Conservation (phyloP, 2,329 filamentous ascomycete genomes). For the Arthrobotrys conoides region DNA sequence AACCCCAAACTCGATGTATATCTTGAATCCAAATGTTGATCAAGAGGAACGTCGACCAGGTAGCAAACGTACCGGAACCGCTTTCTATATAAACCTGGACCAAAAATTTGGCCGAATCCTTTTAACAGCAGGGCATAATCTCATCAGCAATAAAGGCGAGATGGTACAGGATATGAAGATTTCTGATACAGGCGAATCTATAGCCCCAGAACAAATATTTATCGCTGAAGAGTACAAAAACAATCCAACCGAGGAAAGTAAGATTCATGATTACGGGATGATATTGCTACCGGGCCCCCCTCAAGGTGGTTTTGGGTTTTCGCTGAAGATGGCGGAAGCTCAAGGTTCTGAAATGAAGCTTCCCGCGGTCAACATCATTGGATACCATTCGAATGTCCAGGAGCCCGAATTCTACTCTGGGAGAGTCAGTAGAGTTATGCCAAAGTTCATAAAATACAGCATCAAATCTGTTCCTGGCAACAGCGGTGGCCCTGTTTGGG, state of each 20-base stretch:
- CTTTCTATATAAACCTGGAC: constrained; percentile 15
- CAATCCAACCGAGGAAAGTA: not conserved
- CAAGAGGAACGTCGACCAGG: not conserved
- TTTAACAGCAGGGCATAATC: not conserved
- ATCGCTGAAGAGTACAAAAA: not conserved
- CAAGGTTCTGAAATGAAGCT: not conserved
- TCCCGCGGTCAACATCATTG: not conserved
- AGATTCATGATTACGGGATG: constrained; percentile 8
- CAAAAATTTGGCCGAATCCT: constrained; percentile 2
- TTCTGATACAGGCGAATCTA: too few species aligned
- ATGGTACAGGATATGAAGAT: constrained; percentile 1
- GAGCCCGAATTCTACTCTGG: not conserved
- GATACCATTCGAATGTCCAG: not conserved
- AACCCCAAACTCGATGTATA: not conserved
- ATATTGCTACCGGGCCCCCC: not conserved
- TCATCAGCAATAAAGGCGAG: not conserved
- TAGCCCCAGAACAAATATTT: not conserved
- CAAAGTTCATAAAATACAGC: not conserved
- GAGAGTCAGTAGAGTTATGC: not conserved
- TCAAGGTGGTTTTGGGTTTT: not conserved
- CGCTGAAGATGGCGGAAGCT: not conserved
- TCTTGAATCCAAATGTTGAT: not conserved
- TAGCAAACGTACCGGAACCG: not conserved
- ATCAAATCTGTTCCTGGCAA: not conserved
- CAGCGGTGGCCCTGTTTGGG: constrained; percentile 15